Evolutionary conservation across 257 asterid genomes (phyloP).

Genomic region (Lithospermum erythrorhizon): DNA sequence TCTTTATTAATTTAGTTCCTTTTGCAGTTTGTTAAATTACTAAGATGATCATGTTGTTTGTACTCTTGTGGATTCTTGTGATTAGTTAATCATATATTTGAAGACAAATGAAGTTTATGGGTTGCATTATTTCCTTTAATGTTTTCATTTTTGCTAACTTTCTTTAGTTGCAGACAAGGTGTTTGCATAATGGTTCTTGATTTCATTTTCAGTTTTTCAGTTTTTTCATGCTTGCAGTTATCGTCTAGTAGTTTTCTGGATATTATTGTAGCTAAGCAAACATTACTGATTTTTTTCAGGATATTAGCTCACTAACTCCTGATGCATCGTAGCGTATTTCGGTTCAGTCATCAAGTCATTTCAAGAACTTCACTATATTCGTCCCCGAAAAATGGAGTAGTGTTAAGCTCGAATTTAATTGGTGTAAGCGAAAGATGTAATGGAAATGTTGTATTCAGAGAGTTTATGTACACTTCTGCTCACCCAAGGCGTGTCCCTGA

Average conservation of each 20-base stretch:
- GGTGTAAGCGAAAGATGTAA: conserved; percentile 13
- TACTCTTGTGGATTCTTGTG: no score
- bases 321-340: conserved; percentile 43
- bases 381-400: conserved; percentile 11
- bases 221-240: background rate
- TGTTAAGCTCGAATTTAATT: conserved; percentile 23
- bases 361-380: conserved; percentile 23
- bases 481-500: conserved; percentile 47
- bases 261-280: background rate
- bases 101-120: background rate
- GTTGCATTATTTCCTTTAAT: background rate
- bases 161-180: background rate
- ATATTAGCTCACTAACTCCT: background rate
- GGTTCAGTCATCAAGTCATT: conserved; percentile 32
- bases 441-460: conserved; percentile 26
- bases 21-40: background rate
- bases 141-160: background rate
- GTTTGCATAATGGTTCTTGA: background rate
- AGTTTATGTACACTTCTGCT: conserved; percentile 34
- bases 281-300: background rate
- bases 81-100: no score
- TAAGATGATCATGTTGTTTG: background rate
- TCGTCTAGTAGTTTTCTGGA: background rate
- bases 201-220: no score
- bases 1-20: background rate